Base-by-base conservation (phyloP, 345 rosid genomes). In the Sisymbrium irio region DNA sequence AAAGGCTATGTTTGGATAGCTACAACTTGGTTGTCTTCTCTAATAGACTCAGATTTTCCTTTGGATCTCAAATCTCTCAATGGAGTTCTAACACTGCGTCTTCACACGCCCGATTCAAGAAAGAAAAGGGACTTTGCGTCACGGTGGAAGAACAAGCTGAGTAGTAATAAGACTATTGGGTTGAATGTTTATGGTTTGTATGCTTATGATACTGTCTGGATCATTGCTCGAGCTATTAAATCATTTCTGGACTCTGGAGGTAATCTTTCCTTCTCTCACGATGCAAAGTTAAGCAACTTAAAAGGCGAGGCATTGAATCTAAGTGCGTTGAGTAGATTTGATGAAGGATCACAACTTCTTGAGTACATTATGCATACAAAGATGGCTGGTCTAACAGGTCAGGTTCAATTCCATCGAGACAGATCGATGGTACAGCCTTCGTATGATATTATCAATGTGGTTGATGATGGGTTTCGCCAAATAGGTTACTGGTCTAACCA, bases 401-500 rank as follows among this genome's bases (percentile, higher is more conserved):
- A 84, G 19, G 33, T 94, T 74, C 82, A 47, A 7, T 94, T 87
- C 75, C 79, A 68, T 79, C 70, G 55, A 2, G 96, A 91, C 66
- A 81, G 97, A 56, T 87, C 90, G 30, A 54, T 85, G 68, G 10
- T 79, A 42, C 78, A 80, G 32, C 97, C 98, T 77, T 79, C 98
- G 1, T 94, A 65, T 74, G 97, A 91, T 47, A 78, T 94, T 61
- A 77, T 94, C 40, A 89, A 88, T 54, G 79, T 74, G 20, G 69
- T 87, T 47, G 76, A 76, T 63, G 54, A 53, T 10, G 84, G 84
- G 36, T 61, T 68, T 78, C 71, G 39, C 55, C 88, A 22, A 69
- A 77, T 91, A 37, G 98, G 98, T 36, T 94, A 80, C 84, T 94
- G 98, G 98, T 87, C 97, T 62, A 91, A 91, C 85, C 64, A 94